Base-by-base conservation (phyloP, 202 grass and related monocot species). In the Zizania palustris region DNA sequence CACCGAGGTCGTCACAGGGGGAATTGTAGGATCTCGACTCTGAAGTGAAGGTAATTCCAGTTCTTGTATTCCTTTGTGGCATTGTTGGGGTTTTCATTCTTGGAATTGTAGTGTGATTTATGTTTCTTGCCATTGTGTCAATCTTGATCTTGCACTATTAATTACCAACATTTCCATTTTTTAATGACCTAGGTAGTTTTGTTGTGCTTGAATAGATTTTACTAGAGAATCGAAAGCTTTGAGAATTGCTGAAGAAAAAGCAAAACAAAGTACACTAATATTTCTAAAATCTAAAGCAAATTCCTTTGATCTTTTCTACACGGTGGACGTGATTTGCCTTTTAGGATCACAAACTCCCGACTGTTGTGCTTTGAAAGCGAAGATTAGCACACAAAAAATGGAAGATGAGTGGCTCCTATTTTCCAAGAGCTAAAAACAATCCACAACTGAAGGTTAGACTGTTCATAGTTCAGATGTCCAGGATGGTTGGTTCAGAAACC, bases 401-500 rank as follows among this genome's bases (percentile, higher is more conserved):
- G 4, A 48, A 43, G 19, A 22, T 54, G 69, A 60, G 63, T 51
- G 36, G 43, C 36, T 18, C 53, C 36, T 73, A 16, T 44, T 60
- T 36, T 50, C 38, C 5, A 67, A 67, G 65, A 44, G 3, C 56
- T 35, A 64, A 37, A 51, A 22, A 63, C 19, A 55, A 55, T 55
- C 16, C 51, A 71, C 58, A 40, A 48, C 56, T 10, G 21, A 49
- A 35, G 36, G 16, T 7, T 9, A 73, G 55, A 51, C 9, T 21
- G 11, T 9, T 6, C 44, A 75, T 37, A 50, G 15, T n/a, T 6
- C 54, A 80, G 22, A 59, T 59, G 60, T 83, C 72, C 66, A 76
- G 71, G 60, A 60, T 38, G 37, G 66, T 67, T 38, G 37, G 66
- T 67, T 72, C 41, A 72, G 34, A 59, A 85, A 73, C 50, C 66